Evolutionary conservation across 331 rosid species (phyloP), one percentile per base, ranked within the genome.

Genomic region (Phaseolus coccineus): DNA sequence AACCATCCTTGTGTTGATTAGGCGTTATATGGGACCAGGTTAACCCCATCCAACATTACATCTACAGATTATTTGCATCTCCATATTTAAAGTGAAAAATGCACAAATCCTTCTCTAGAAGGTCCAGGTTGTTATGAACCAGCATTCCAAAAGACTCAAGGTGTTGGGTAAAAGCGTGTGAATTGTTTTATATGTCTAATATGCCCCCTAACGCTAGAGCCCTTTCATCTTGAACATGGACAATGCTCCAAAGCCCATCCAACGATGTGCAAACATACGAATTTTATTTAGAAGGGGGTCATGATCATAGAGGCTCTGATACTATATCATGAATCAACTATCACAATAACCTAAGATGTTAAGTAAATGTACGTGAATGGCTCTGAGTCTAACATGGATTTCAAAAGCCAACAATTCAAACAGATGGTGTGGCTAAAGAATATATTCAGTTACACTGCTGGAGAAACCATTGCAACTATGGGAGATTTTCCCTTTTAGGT

Each of bases 41-140:
- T 24, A 48, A 33, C n/a, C 63, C 42, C 63, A 52, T 71, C 31
- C 75, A 48, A 30, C 9, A 48, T 30, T 70, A 70, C 46, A 48
- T 16, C 40, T 1, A 33, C 13, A 31, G 2, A 47, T 70, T 48
- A 30, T 70, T 69, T 70, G 30, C 62, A 50, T 30, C 31, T 27
- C 31, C 37, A 16, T 30, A 6, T 39, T 62, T 48, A 4, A 46
- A 48, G 8, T 5, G 9, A 27, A 48, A 19, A 62, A 9, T 28
- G 12, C 22, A 8, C 2, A 13, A 61, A 46, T 47, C 31, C 30
- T 28, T 47, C 27, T 0, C 4, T 22, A 12, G 35, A 64, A 28
- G 22, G 50, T 64, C 52, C 33, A 50, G 28, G 13, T 35, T 50
- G 42, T 2, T 22, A 40, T 4, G 31, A 40, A 67, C 19, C 53